A percentile compares a stretch with the other conserved stretches of the same genome.
Conservation (phyloP, 1,139 yeast species). For the Geotrichum klebahnii region DNA sequence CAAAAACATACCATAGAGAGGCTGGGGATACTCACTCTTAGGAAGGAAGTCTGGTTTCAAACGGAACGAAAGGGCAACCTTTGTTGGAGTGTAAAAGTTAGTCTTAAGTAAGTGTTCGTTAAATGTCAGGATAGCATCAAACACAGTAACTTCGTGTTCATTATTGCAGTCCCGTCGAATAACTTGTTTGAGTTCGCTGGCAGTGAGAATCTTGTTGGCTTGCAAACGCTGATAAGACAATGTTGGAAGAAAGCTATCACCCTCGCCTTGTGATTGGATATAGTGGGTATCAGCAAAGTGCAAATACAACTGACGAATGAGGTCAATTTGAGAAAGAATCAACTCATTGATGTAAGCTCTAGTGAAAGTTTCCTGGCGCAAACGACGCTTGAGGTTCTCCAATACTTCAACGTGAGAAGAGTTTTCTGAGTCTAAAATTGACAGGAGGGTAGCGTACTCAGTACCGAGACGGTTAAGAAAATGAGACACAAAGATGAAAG, state of each 20-base stretch:
- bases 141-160: conserved; percentile 77
- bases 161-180: conserved; percentile 67
- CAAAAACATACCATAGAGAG: conserved; percentile 90
- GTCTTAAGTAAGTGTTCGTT: conserved; percentile 87
- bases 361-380: conserved; percentile 90
- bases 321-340: conserved; percentile 63
- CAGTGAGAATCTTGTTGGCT: conserved; percentile 69
- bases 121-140: conserved; percentile 77
- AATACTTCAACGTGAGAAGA: conserved; percentile 67
- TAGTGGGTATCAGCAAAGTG: conserved; percentile 91
- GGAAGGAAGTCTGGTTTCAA: conserved; percentile 85
- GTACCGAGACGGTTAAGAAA: conserved; percentile 91
- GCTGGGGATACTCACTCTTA: conserved; percentile 78
- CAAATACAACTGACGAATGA: conserved; percentile 79
- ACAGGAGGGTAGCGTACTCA: conserved; percentile 69
- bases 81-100: conserved; percentile 88
- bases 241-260: conserved; percentile 61
- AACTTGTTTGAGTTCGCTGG: conserved; percentile 67
- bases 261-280: conserved; percentile 54
- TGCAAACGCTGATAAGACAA: conserved; percentile 84
- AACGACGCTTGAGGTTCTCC: conserved; percentile 76
- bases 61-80: conserved; percentile 92
- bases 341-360: conserved; percentile 78
- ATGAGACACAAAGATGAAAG: conserved; percentile 87
- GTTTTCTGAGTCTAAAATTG: conserved; percentile 59